Conservation (phyloP, 805 yeast genomes). For the Candida vartiovaarae region DNA sequence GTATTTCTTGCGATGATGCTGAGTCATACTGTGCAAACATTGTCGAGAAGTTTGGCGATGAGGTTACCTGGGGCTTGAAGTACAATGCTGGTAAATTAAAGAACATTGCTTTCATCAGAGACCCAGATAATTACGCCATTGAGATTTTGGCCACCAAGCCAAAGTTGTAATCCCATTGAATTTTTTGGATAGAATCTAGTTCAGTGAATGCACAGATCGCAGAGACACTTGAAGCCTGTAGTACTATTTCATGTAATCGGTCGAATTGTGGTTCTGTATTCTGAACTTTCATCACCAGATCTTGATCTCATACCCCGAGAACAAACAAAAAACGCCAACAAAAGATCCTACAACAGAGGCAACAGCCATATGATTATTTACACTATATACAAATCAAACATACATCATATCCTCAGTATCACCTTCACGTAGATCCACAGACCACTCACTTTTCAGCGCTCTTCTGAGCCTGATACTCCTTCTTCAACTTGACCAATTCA, state of each 20-base stretch:
- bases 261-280: too few species aligned
- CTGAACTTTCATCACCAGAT: too few species aligned
- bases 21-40: conserved; percentile 45
- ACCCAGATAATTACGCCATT: conserved; percentile 87
- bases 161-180: conserved; percentile 3
- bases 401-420: too few species aligned
- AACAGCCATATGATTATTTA: too few species aligned
- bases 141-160: conserved; percentile 51
- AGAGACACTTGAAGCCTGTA: too few species aligned
- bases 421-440: too few species aligned
- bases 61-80: conserved; percentile 53
- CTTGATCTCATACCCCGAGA: too few species aligned
- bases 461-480: conserved; percentile 54
- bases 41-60: conserved; percentile 37
- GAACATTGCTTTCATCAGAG: conserved; percentile 65
- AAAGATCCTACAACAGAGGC: too few species aligned
- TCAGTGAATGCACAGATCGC: not conserved
- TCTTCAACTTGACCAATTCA: conserved; percentile 63
- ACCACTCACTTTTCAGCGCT: not conserved
- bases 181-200: not conserved
- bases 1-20: conserved; percentile 63
- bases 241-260: too few species aligned
- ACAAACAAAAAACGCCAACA: too few species aligned
- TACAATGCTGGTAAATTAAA: conserved; percentile 50
- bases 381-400: not conserved